Evolutionary conservation across 441 rosid species (phyloP), one percentile per base, ranked within the genome.

Genomic region (Adansonia gregorii): DNA sequence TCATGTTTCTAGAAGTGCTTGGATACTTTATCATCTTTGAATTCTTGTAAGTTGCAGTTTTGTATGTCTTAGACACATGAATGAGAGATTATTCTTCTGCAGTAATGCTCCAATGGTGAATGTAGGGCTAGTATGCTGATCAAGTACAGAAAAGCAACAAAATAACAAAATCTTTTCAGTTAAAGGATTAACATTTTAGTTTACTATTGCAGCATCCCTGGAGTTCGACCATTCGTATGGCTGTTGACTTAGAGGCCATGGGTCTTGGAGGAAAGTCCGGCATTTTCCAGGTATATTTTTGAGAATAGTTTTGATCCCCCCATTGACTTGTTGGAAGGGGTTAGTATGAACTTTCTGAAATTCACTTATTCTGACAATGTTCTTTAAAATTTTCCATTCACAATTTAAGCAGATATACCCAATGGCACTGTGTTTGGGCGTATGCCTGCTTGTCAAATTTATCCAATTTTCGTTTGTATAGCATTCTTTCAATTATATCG

Each of bases 201-300:
- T 76, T 75, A 14, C 74, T 80, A 43, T 46, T 86, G 83, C 90
- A 95, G 98, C 98, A 95, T 87, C 98, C 97, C 20, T 95, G 95
- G 98, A 91, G 90, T 84, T 71, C 78, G 79, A 90, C 94, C 75
- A 69, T 95, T 81, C 91, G 86, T 63, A 67, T 90, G 87, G 99
- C 97, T 80, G 68, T 95, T 79, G 98, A 95, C 88, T 79, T 95
- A 85, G 99, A 95, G 86, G 97, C 99, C 75, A 95, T 95, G 73
- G 73, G 73, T 24, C 51, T 89, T 51, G 99, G 99, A 74, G 99
- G 99, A 71, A 94, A 89, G 87, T 92, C 99, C 8, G 56, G 84
- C 80, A 67, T 95, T 83, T 95, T 95, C 83, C 98, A 95, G 99
- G 99, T 95, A 68, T 45, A 19, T 17, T 78, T 72, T 75, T 76